Base-by-base conservation (phyloP, 495 filamentous ascomycete genomes). In the Aspergillus cristatus region DNA sequence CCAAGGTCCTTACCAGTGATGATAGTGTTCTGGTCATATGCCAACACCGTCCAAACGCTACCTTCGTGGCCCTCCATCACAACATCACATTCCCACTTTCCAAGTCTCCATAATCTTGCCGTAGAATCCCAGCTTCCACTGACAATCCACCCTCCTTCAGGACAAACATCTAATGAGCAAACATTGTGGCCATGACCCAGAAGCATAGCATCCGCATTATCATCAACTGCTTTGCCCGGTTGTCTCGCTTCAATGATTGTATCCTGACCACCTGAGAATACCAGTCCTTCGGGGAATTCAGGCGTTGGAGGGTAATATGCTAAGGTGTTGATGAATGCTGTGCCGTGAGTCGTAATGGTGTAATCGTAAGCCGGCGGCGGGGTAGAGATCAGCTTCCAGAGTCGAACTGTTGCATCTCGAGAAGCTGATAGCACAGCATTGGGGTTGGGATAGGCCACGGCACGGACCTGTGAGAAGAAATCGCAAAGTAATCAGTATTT, bases 41-140 rank as follows among this genome's bases (percentile, higher is more conserved):
- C 84, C 39, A 97, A 57, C 3, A 96, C 91, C 18, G 83, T 80
- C 93, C 91, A 97, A 14, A 97, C 89, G 42, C 72, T 82, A 32
- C 74, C 85, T 42, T 78, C 74, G 49, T 94, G 85, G 3, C 81
- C 87, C 29, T 80, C 67, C 12, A 97, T 68, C 15, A 84, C 60
- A 14, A 77, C 70, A 35, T 80, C 70, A 11, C 67, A 72, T 53
- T 87, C 85, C 84, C 82, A 94, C 43, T 80, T 82, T 6, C 77
- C 76, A 24, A 83, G 57, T 32, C 51, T 67, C 86, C 86, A 96
- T 39, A 94, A 52, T 20, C 84, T 76, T 10, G 83, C 86, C 26
- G 86, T 81, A 28, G 75, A 74, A 56, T 99, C 93, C 93, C 93
- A 99, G 55, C 87, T 81, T n/a, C 86, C 91, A 50, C 89, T 96